Evolutionary conservation across 495 filamentous ascomycete species (phyloP).

Genomic region (Aspergillus bertholletiae): DNA sequence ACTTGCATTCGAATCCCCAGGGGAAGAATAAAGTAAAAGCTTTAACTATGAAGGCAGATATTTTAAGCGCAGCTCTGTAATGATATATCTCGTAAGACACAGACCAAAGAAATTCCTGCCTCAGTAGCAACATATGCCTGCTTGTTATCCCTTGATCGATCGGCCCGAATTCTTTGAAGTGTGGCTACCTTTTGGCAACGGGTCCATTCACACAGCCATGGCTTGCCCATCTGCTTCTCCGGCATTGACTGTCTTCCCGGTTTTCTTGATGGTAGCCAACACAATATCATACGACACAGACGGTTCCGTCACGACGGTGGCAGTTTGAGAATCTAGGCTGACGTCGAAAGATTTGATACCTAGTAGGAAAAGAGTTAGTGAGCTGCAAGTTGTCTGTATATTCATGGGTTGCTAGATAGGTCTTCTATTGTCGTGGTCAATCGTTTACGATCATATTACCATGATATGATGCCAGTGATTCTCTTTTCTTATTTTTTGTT

Average conservation of each 20-base stretch:
- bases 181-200: not conserved
- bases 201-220: constrained; percentile 27
- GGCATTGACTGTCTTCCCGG: constrained; percentile 81
- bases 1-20: no score
- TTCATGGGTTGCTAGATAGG: not conserved
- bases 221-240: constrained; percentile 58
- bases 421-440: not conserved
- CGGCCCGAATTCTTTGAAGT: no score
- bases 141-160: no score
- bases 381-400: not conserved
- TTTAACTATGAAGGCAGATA: no score
- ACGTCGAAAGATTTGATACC: constrained; percentile 86
- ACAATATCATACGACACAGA: constrained; percentile 73
- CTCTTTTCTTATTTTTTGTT: no score
- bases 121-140: no score
- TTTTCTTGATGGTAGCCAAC: constrained; percentile 87
- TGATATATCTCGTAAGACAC: no score
- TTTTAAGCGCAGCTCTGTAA: no score
- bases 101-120: no score
- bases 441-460: no score
- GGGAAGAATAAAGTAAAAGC: no score
- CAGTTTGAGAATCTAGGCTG: constrained; percentile 78
- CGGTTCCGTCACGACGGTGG: constrained; percentile 62
- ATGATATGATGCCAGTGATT: no score
- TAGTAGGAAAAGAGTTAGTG: constrained; percentile 27